phyloP scores from a whole-genome alignment of 106 monocot species.

The Platanthera guangdongensis region DNA sequence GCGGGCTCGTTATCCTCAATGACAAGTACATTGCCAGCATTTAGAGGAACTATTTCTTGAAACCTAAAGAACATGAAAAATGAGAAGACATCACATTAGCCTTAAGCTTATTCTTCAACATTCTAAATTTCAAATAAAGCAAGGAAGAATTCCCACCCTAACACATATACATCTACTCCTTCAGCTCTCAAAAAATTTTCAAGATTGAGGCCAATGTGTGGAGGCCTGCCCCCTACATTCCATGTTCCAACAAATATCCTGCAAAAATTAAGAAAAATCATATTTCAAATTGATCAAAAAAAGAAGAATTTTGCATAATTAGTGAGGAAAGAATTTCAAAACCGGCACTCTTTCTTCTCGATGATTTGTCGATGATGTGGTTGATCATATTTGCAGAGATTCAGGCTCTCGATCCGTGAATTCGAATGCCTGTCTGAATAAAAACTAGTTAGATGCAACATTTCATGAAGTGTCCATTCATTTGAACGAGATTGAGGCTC shows the following conservation, averaged over 20 bases:
- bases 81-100: not conserved
- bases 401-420: conserved; percentile 50
- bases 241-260: conserved; percentile 93
- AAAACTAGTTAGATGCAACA: conserved; percentile 6
- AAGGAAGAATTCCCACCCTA: conserved; percentile 48
- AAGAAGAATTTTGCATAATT: not conserved
- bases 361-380: conserved; percentile 5
- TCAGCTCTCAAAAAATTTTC: conserved; percentile 79
- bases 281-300: not conserved
- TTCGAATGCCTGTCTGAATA: conserved; percentile 55
- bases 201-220: conserved; percentile 54
- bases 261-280: conserved; percentile 1
- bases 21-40: conserved; percentile 85
- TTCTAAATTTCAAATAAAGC: not conserved
- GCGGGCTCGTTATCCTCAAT: conserved; percentile 89
- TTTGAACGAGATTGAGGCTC: too few species aligned
- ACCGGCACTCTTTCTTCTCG: conserved; percentile 52
- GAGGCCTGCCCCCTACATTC: conserved; percentile 93
- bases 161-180: conserved; percentile 80
- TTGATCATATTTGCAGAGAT: conserved; percentile 30
- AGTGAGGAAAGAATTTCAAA: not conserved
- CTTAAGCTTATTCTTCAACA: not conserved
- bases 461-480: not conserved
- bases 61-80: conserved; percentile 42
- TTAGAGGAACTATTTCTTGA: conserved; percentile 98